Evolutionary conservation across 257 asterid genomes (phyloP).

Genomic region (Parsonsia alboflavescens): DNA sequence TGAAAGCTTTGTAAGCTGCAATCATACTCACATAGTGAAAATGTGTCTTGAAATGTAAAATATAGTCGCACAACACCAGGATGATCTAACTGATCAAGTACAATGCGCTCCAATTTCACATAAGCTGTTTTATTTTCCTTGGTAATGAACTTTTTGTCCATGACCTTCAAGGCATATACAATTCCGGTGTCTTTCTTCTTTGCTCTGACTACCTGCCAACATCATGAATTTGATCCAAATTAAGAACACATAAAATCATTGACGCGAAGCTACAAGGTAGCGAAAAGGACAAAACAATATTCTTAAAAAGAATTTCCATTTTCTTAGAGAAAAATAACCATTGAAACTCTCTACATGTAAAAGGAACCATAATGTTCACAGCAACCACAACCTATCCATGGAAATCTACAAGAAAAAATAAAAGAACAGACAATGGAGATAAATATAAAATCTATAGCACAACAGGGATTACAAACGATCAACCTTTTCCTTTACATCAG

Average conservation of each 20-base stretch:
- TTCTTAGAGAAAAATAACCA: not conserved
- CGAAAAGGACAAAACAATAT: not conserved
- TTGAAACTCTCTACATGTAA: not conserved
- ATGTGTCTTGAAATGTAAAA: slow-evolving; percentile 91
- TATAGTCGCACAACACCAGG: slow-evolving; percentile 85
- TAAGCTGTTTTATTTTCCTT: slow-evolving; percentile 98
- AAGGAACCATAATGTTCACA: not conserved
- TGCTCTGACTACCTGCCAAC: slow-evolving; percentile 86
- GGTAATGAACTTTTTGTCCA: slow-evolving; percentile 96
- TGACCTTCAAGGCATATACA: slow-evolving; percentile 91
- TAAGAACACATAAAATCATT: not conserved
- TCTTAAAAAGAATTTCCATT: not conserved
- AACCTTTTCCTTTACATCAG: not conserved
- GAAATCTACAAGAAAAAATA: not conserved
- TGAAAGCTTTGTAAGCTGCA: slow-evolving; percentile 2
- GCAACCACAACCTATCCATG: not conserved
- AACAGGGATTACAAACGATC: not conserved
- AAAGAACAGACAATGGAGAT: not conserved
- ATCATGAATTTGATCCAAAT: slow-evolving; percentile 7
- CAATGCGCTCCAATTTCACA: slow-evolving; percentile 95
- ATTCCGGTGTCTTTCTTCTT: slow-evolving; percentile 84
- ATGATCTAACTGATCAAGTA: slow-evolving; percentile 96
- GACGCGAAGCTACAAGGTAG: not conserved
- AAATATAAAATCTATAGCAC: not conserved
- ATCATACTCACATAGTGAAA: slow-evolving; percentile 79